Evolutionary conservation across 83 land plant species (phyloP).

Genomic region (Picea abies): DNA sequence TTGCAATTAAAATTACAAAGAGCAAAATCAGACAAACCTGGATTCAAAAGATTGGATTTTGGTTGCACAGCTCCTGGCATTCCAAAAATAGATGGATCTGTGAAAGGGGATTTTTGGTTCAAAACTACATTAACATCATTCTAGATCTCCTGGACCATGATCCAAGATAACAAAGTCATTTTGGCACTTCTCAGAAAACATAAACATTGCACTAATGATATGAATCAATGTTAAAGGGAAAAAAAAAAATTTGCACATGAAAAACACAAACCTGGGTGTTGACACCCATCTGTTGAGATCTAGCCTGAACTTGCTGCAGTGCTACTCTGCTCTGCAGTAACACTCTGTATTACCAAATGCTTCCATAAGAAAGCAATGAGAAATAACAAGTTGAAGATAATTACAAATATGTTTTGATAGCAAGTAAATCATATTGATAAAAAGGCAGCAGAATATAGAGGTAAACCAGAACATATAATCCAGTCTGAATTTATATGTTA

Average conservation of each 20-base stretch:
- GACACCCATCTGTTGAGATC: conserved; percentile 59
- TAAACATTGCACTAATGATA: not conserved
- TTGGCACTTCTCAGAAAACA: not conserved
- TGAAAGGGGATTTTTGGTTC: conserved; percentile 62
- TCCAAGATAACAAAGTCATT: not conserved
- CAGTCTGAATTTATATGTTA: not conserved
- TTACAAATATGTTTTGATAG: too few relatives aligned
- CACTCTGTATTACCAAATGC: conserved; percentile 41
- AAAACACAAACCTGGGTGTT: too few relatives aligned
- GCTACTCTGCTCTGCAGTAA: conserved; percentile 62
- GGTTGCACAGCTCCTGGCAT: conserved; percentile 44
- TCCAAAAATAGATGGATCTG: conserved; percentile 54
- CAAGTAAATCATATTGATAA: not conserved
- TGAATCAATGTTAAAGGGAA: conserved; percentile 11
- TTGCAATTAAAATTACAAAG: too few relatives aligned
- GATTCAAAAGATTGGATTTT: conserved; percentile 43
- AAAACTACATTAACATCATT: conserved; percentile 43
- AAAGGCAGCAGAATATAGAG: not conserved
- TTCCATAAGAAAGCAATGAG: not conserved
- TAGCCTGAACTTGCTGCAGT: conserved; percentile 82
- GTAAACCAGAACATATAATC: not conserved
- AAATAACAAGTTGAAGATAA: not conserved
- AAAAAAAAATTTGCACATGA: not conserved
- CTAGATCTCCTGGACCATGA: conserved; percentile 45
- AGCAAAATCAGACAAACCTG: not conserved